phyloP scores from a whole-genome alignment of 805 yeast species.

The Wickerhamiella sergipiensis region DNA sequence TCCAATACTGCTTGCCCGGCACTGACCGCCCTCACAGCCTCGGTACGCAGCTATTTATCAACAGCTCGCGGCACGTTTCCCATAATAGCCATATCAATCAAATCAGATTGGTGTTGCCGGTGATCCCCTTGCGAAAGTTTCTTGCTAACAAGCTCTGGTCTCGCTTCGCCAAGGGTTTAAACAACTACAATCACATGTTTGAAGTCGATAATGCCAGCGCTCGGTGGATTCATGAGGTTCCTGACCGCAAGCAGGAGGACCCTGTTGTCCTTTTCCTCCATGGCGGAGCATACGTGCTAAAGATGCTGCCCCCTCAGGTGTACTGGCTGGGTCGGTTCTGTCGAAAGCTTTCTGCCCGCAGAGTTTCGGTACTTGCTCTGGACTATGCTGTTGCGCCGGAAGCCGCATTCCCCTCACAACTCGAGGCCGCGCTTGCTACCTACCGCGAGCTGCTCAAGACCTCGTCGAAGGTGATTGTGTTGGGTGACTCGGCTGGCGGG shows the following conservation, averaged over 20 bases:
- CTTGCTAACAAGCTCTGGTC: background rate
- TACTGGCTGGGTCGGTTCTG: conserved; percentile 9
- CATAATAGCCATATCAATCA: background rate
- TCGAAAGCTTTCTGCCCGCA: conserved; percentile 1
- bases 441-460: conserved; percentile 13
- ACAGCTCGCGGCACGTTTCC: background rate
- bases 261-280: conserved; percentile 19
- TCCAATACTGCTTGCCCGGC: background rate
- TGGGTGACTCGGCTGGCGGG: conserved; percentile 26
- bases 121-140: background rate
- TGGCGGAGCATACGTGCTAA: conserved; percentile 19
- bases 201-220: conserved; percentile 9
- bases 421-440: conserved; percentile 16
- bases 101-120: background rate
- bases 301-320: conserved; percentile 13
- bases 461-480: conserved; percentile 15
- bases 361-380: conserved; percentile 16
- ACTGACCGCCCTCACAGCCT: background rate
- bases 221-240: conserved; percentile 18
- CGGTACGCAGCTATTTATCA: background rate
- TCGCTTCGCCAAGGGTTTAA: conserved; percentile 1
- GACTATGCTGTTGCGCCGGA: conserved; percentile 22
- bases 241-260: conserved; percentile 13
- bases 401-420: conserved; percentile 18
- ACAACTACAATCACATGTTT: conserved; percentile 10